Conservation (phyloP, 805 yeast genomes). For the Ascoidea rubescens region DNA sequence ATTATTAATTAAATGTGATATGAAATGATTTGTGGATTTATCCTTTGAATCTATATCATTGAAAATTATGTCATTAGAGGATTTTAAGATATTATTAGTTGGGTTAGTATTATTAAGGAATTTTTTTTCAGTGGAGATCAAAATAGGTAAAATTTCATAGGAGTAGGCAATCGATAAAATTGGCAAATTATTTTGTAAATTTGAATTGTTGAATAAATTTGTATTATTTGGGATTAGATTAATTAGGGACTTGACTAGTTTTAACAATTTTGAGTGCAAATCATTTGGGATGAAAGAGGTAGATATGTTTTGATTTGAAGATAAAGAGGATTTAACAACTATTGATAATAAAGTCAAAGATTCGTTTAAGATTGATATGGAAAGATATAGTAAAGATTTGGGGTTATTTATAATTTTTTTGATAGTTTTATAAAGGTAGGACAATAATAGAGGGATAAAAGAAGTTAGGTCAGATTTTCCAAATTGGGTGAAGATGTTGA, state of each 20-base stretch:
- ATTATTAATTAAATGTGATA: slow-evolving; percentile 9
- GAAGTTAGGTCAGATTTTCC: slow-evolving; percentile 10
- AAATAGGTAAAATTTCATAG: slow-evolving; percentile 5
- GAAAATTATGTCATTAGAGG: slow-evolving; percentile 2
- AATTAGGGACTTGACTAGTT: slow-evolving; percentile 6
- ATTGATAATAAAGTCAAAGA: slow-evolving; percentile 4
- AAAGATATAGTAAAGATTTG: not conserved
- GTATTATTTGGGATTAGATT: slow-evolving; percentile 2
- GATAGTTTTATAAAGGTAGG: slow-evolving; percentile 3
- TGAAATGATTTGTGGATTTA: slow-evolving; percentile 4
- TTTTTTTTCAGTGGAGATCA: slow-evolving; percentile 5
- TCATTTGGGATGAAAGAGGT: slow-evolving; percentile 4
- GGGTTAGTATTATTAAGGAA: slow-evolving; percentile 4
- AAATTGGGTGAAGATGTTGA: slow-evolving; percentile 6
- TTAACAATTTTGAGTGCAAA: slow-evolving; percentile 4
- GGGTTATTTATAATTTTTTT: slow-evolving; percentile 6
- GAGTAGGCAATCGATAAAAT: slow-evolving; percentile 7
- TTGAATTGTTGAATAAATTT: slow-evolving; percentile 6
- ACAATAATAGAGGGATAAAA: slow-evolving; percentile 12
- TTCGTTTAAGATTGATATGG: slow-evolving; percentile 1
- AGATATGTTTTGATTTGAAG: not conserved
- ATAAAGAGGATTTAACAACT: slow-evolving; percentile 6
- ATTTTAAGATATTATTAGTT: slow-evolving; percentile 2
- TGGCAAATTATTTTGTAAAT: slow-evolving; percentile 5
- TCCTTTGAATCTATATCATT: slow-evolving; percentile 12